Percentiles rank a stretch among this genome's conserved stretches.
phyloP scores from a whole-genome alignment of 208 protist species.

The Acanthamoeba royreba region DNA sequence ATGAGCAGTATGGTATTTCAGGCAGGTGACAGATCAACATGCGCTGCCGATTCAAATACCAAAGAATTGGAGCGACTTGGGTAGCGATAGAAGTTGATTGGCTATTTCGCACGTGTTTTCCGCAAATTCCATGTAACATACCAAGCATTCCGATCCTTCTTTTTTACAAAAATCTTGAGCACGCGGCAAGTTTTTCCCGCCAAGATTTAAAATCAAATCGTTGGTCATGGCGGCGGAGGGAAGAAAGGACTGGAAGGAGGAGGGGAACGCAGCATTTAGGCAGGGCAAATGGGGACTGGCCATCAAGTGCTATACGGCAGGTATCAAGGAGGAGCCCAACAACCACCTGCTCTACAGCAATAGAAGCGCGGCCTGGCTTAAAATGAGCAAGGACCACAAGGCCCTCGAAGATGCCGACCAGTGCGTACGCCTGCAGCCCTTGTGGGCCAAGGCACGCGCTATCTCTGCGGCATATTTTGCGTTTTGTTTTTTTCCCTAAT shows the following conservation, averaged over 20 bases:
- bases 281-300: background rate
- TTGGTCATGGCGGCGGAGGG: background rate
- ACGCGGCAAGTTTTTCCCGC: too few relatives aligned
- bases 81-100: too few relatives aligned
- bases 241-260: background rate
- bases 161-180: too few relatives aligned
- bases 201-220: too few relatives aligned
- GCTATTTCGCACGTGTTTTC: too few relatives aligned
- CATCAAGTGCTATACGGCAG: background rate
- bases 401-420: background rate
- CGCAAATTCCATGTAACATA: too few relatives aligned
- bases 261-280: background rate
- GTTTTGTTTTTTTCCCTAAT: background rate
- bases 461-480: background rate
- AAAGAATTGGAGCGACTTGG: too few relatives aligned
- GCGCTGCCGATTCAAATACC: too few relatives aligned
- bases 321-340: background rate
- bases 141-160: too few relatives aligned
- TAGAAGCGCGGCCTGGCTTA: background rate
- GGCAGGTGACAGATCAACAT: background rate
- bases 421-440: background rate
- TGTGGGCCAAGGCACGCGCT: background rate
- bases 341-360: slow-evolving; percentile 1
- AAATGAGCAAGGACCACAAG: slow-evolving; percentile 13
- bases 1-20: too few relatives aligned